phyloP scores from a whole-genome alignment of 129 eudicot genomes.

The Rutidosis leptorrhynchoides region DNA sequence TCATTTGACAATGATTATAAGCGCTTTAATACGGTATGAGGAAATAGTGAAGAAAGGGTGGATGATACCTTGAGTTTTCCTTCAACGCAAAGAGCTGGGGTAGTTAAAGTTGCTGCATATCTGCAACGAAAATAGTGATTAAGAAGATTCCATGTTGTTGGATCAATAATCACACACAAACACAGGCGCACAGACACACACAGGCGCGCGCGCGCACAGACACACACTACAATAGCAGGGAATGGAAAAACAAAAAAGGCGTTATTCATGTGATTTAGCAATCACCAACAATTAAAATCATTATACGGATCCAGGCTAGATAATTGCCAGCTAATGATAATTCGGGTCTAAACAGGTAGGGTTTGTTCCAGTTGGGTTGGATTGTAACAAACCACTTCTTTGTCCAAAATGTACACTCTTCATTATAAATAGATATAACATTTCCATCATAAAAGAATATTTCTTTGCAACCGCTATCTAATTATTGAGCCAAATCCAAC shows the following conservation, averaged over 20 bases:
- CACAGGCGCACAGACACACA: no score
- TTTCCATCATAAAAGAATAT: background rate
- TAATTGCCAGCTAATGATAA: background rate
- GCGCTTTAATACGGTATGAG: background rate
- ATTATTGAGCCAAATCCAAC: background rate
- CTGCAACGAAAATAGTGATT: conserved; percentile 39
- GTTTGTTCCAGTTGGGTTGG: background rate
- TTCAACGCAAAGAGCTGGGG: conserved; percentile 83
- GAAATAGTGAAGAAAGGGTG: background rate
- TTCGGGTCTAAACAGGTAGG: background rate
- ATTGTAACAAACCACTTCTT: background rate
- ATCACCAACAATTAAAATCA: background rate
- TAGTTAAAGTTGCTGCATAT: conserved; percentile 63
- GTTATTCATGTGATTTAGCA: conserved; percentile 3
- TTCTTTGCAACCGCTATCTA: background rate
- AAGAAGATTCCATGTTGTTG: background rate
- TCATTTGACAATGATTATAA: background rate
- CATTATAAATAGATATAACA: background rate
- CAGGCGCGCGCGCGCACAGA: no score
- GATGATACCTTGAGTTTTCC: conserved; percentile 72
- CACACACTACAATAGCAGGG: background rate
- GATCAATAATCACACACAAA: background rate
- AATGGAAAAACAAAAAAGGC: background rate
- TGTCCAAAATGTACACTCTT: background rate
- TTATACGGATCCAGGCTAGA: background rate